These are phyloP conservation scores for Exobasidium cylindrosporum DNA, from an alignment of 1,284 basidiomycete genomes.

Conservation along the genomic window DNA sequence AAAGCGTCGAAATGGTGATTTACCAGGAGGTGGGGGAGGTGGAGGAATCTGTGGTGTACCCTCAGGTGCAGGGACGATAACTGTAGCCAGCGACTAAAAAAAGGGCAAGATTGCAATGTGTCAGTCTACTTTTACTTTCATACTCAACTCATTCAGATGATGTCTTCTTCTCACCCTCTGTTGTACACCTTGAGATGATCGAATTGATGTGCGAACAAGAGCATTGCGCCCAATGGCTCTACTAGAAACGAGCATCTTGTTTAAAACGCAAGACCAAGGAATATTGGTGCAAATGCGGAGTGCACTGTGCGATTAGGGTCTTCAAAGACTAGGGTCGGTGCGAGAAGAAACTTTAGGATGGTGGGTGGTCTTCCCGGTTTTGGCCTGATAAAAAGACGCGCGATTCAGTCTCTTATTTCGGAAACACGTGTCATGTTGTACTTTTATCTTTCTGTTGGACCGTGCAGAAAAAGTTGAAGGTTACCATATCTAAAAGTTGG, in stretches of 20 bases:
- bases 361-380: not conserved
- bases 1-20: constrained; percentile 23
- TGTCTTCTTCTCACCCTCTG: not conserved
- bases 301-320: not conserved
- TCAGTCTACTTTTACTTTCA: too few relatives aligned
- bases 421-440: too few relatives aligned
- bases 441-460: too few relatives aligned
- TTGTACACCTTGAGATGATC: not conserved
- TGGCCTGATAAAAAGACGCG: not conserved
- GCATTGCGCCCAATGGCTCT: not conserved
- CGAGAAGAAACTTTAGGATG: not conserved
- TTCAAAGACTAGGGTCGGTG: not conserved
- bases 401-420: too few relatives aligned
- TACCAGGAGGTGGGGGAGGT: not conserved
- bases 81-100: not conserved
- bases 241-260: not conserved
- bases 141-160: too few relatives aligned
- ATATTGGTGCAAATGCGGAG: not conserved
- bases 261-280: not conserved
- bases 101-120: too few relatives aligned
- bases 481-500: not conserved
- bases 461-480: not conserved
- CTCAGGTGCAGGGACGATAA: not conserved
- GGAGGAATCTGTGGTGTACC: not conserved
- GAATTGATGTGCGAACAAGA: not conserved